Evolutionary conservation across 2,329 filamentous ascomycete species (phyloP), one percentile per base, ranked within the genome.

Genomic region (Ceratocystis eucalypticola): DNA sequence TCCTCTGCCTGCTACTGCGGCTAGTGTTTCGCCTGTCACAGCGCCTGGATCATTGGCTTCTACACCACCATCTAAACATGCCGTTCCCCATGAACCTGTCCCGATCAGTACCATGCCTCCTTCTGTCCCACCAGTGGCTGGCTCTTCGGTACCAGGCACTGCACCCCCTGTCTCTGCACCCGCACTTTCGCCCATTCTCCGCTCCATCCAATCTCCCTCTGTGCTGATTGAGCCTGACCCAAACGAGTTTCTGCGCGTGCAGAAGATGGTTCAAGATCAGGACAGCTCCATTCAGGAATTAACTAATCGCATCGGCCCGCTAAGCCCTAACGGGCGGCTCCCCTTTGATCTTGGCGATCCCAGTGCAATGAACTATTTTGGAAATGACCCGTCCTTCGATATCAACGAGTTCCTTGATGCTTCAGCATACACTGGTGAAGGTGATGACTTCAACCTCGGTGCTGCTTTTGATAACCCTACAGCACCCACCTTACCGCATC

Each of bases 291-390:
- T 96, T 1, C 84, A 89, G 69, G 85, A 89, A 67, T 79, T 96
- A 8, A 85, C 85, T 64, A 85, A 84, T 66, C 78, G 91, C 17
- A 80, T 96, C 6, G 86, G 88, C 5, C 91, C 91, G 0, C 80
- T 96, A 12, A 92, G 87, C 71, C 91, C 91, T 0, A 89, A 84
- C 0, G 91, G 90, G 3, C 82, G 83, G 17, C 89, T 96, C 45
- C 88, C 90, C 10, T 68, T 68, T 1, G 89, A 89, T 3, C 74
- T 94, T 1, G 78, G 78, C 30, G 79, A 81, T 2, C 67, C 70
- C 22, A 74, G 73, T 33, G 66, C 65, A 17, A 68, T 67, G 6
- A 69, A 69, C 15, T 75, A 74, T 65, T 74, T 73, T 48, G 33
- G 33, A 57, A 65, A 69, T 25, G 70, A 71, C 20, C 72, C 71